These are phyloP conservation scores for Ophiostoma angusticollis DNA, from an alignment of 2,329 filamentous ascomycete species.

Conservation along the genomic window DNA sequence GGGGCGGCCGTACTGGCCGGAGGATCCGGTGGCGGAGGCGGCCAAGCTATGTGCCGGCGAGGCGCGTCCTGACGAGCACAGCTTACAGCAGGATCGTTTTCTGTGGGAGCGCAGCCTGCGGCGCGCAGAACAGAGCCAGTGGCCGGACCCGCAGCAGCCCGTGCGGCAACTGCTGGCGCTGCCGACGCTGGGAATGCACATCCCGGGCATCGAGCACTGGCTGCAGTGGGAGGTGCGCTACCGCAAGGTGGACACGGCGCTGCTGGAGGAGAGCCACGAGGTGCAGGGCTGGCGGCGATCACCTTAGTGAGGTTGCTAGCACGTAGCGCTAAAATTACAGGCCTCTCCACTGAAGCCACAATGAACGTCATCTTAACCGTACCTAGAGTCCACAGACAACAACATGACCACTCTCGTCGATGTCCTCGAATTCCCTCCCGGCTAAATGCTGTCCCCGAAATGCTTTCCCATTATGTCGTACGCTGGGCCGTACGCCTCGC, in stretches of 20 bases:
- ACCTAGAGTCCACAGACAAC: too few species aligned
- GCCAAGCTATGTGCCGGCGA: background rate
- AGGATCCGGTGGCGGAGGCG: background rate
- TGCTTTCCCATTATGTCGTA: background rate
- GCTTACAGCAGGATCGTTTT: background rate
- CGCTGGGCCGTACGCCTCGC: slow-evolving; percentile 9
- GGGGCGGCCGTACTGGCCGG: slow-evolving; percentile 11
- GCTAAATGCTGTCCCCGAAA: background rate
- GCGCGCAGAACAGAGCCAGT: background rate
- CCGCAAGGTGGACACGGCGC: slow-evolving; percentile 31
- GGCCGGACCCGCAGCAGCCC: background rate
- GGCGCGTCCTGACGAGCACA: background rate
- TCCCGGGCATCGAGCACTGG: slow-evolving; percentile 36
- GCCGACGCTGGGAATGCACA: slow-evolving; percentile 36
- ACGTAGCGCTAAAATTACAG: too few species aligned
- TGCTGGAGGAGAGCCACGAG: slow-evolving; percentile 19
- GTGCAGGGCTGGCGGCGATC: too few species aligned
- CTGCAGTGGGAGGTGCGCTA: slow-evolving; percentile 38
- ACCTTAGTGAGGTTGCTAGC: too few species aligned
- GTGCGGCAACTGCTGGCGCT: slow-evolving; percentile 35
- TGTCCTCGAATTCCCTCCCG: background rate
- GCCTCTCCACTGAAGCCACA: too few species aligned
- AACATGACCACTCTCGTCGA: too few species aligned
- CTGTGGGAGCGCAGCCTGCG: slow-evolving; percentile 10
- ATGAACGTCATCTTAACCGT: too few species aligned